Evolutionary conservation across 2,329 filamentous ascomycete species (phyloP).

Genomic region (Ceratocystiopsis sp.): DNA sequence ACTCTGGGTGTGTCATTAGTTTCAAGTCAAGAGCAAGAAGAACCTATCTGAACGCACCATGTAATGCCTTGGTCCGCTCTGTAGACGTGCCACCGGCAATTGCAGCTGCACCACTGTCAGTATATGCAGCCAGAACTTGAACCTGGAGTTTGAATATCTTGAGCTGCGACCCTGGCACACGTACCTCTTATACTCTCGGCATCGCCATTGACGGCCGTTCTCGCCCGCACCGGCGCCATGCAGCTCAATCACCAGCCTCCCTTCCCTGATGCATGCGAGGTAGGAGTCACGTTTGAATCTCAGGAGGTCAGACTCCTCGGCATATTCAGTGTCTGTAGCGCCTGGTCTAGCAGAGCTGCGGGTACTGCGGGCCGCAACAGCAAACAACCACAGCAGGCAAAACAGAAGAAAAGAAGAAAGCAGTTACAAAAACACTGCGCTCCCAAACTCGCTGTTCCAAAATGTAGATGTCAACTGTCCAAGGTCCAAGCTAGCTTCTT

Average conservation of each 20-base stretch:
- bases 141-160: not conserved
- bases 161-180: no score
- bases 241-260: not conserved
- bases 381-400: no score
- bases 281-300: no score
- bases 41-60: conserved; percentile 5
- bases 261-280: no score
- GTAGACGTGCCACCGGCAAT: conserved; percentile 8
- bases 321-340: no score
- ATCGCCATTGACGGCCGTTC: conserved; percentile 4
- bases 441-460: no score
- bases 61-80: conserved; percentile 9
- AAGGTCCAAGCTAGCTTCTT: not conserved
- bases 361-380: no score
- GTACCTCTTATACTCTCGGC: conserved; percentile 10
- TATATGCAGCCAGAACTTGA: not conserved
- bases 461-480: not conserved
- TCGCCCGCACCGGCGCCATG: conserved; percentile 8
- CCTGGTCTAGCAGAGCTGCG: no score
- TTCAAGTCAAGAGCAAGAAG: not conserved
- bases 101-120: not conserved
- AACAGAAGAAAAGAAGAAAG: no score
- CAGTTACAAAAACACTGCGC: no score
- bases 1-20: not conserved
- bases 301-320: no score